Base-by-base conservation (phyloP, 495 filamentous ascomycete species). In the Xylaria flabelliformis region DNA sequence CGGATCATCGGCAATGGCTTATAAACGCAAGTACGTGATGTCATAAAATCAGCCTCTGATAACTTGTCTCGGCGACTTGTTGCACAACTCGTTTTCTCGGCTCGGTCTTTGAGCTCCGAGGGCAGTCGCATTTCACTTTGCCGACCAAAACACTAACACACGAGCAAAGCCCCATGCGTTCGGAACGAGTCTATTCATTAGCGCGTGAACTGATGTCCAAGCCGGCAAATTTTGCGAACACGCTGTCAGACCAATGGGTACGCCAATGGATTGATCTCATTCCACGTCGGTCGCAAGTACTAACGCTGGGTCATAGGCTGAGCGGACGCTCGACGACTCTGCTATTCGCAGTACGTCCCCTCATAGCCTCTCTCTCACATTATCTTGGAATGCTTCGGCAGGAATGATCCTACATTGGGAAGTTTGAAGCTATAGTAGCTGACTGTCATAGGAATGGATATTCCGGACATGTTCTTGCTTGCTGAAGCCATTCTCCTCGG, bases 211-310 rank as follows among this genome's bases (percentile, higher is more conserved):
- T 95, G 61, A 78, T 81, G 26, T 92, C 90, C 76, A 83, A 92
- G 50, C 88, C 89, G 59, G 89, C 89, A 74, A 88, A 92, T 75
- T 90, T 89, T 69, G 81, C 90, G 41, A 89, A 93, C 77, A 98
- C 95, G 13, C 94, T 92, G 79, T 85, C 91, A 26, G 86, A 87
- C 21, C 95, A 97, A 80, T 97, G 95, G 95, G 89, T 93, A 67
- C 93, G 92, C 84, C 81, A 89, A 74, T 87, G 79, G 39, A 72
- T 81, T 73, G 87, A 90, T 76, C 82, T 86, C 19, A 48, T 44
- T 44, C 1, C 4, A n/a, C 80, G n/a, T 83, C 81, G 41, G 26
- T 32, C 34, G 1, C 48, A 59, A 42, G 21, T 59, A 21, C 53
- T 72, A 12, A 72, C 10, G 21, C 51, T 59, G 41, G 29, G 36